Percentiles rank a stretch among this genome's conserved stretches.
Conservation (phyloP, 2,329 filamentous ascomycete species). For the Aspergillus persii region DNA sequence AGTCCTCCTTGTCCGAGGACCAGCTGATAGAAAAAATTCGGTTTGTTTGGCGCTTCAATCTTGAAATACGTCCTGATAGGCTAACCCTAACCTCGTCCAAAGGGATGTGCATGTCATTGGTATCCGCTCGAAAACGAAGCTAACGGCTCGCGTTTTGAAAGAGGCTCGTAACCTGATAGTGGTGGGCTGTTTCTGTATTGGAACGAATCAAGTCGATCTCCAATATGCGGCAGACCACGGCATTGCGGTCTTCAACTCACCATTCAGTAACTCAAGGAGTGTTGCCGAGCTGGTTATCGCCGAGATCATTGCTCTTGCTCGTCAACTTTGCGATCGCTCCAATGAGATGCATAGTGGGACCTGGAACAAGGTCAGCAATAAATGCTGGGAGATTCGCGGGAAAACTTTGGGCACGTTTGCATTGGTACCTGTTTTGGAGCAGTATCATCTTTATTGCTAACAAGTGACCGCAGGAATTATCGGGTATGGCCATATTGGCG, state of each 20-base stretch:
- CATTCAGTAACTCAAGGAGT: constrained; percentile 95
- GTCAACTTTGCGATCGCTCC: constrained; percentile 89
- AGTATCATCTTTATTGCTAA: constrained; percentile 8
- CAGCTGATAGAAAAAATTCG: constrained; percentile 95
- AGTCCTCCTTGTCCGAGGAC: constrained; percentile 85
- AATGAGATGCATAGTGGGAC: constrained; percentile 90
- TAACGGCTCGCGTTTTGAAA: constrained; percentile 77
- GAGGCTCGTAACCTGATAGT: constrained; percentile 94
- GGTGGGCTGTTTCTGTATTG: constrained; percentile 97
- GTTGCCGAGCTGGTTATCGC: constrained; percentile 94
- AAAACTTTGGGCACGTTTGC: constrained; percentile 75
- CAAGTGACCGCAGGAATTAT: constrained; percentile 65
- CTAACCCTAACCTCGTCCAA: constrained; percentile 11
- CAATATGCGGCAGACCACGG: constrained; percentile 51
- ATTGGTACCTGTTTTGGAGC: background rate
- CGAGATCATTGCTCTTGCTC: constrained; percentile 87
- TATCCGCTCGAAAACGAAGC: constrained; percentile 96
- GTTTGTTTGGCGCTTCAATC: constrained; percentile 48
- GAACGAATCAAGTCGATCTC: constrained; percentile 64
- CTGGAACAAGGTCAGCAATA: constrained; percentile 97
- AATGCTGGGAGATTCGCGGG: constrained; percentile 97
- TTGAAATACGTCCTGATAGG: background rate
- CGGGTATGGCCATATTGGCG: constrained; percentile 96
- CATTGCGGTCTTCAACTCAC: constrained; percentile 98
- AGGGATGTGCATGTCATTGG: constrained; percentile 96